Conservation (phyloP, 805 yeast genomes). For the Pichia heedii region DNA sequence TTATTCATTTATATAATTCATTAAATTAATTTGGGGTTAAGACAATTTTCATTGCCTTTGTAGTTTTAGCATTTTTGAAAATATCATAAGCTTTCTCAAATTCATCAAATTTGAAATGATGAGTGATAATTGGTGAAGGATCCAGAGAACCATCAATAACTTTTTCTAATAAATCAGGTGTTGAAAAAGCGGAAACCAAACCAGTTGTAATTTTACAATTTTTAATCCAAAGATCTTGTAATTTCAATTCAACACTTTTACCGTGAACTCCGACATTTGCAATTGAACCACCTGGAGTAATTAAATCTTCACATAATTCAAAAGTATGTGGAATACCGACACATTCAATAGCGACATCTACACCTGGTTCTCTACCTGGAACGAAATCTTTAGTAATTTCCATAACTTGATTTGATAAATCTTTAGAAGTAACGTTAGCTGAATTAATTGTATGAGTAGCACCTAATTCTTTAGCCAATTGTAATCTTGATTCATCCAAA, state of each 20-base stretch:
- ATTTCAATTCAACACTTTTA: slow-evolving; percentile 30
- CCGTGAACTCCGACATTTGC: slow-evolving; percentile 59
- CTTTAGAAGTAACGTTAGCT: slow-evolving; percentile 32
- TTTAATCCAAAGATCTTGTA: slow-evolving; percentile 39
- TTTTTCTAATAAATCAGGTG: slow-evolving; percentile 29
- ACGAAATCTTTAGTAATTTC: slow-evolving; percentile 17
- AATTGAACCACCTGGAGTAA: slow-evolving; percentile 51
- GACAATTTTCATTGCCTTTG: slow-evolving; percentile 45
- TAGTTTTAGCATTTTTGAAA: slow-evolving; percentile 43
- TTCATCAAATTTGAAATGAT: slow-evolving; percentile 45
- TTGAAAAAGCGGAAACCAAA: slow-evolving; percentile 39
- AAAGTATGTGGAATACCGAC: slow-evolving; percentile 59
- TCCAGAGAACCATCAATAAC: slow-evolving; percentile 32
- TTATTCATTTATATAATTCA: no score
- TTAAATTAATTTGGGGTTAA: slow-evolving; percentile 13
- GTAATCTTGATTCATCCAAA: slow-evolving; percentile 48
- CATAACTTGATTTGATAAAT: slow-evolving; percentile 25
- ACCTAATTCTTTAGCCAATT: slow-evolving; percentile 49
- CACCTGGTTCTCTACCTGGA: slow-evolving; percentile 35
- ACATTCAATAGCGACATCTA: slow-evolving; percentile 55
- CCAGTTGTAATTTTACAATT: slow-evolving; percentile 40
- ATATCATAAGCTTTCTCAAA: slow-evolving; percentile 53
- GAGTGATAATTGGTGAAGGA: slow-evolving; percentile 48
- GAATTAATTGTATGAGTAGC: slow-evolving; percentile 53
- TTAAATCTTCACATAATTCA: slow-evolving; percentile 45